Evolutionary conservation across 1,139 yeast genomes (phyloP), one percentile per base, ranked within the genome.

Genomic region (Candida neerlandica): DNA sequence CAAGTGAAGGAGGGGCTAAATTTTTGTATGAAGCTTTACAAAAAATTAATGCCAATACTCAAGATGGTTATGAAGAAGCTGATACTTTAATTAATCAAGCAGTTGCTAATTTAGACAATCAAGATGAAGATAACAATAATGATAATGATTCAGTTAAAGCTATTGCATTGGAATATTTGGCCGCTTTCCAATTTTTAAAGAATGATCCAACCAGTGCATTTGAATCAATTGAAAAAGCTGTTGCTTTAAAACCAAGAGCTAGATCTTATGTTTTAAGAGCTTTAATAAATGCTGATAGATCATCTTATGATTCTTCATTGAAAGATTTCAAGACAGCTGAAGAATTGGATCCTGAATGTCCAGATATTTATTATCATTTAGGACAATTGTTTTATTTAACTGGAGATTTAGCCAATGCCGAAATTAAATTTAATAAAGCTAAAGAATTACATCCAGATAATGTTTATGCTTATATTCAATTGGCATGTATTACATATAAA

Each of bases 401-500:
- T 55, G 86, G 86, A 55, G 89, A 90, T 58, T 82, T 88, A 63
- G 73, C 73, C 42, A 78, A 84, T 56, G 98, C 99, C 41, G 81
- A 85, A 62, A 73, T 71, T 45, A 84, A 89, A 69, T 95, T 91
- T 67, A 81, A 81, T 61, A 86, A 85, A 70, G 88, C 96, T 45
- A 84, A 85, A 63, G 81, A 81, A 56, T 76, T 82, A 62, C 89
- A 90, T 71, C 86, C 88, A 49, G 73, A 80, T 21, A 94, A 90
- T 66, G 85, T 91, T 52, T 89, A 85, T 64, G 86, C 97, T 46
- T 88, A 86, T 70, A 89, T 95, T 62, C 99, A 94, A 77, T 78
- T 89, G 59, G 98, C 97, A 42, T 95, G 97, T 69, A 82, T 92
- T 58, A 84, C 88, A 54, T 92, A 92, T 80, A 90, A 94, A 75